These are phyloP conservation scores for Kwoniella pini DNA, from an alignment of 768 basidiomycete species.

Conservation along the genomic window DNA sequence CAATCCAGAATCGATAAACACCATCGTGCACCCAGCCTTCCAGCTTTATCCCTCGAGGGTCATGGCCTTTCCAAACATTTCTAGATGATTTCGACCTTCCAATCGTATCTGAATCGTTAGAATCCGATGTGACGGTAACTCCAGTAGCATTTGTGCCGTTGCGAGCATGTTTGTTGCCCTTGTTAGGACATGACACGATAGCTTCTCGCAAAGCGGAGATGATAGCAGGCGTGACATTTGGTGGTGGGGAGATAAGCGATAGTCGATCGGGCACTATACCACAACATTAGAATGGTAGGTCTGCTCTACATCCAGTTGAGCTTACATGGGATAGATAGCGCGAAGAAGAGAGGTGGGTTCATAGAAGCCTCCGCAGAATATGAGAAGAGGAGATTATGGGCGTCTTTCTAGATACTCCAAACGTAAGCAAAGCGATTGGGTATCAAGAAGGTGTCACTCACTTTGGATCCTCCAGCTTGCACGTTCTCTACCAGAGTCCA, in stretches of 20 bases:
- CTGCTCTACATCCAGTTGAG: not conserved
- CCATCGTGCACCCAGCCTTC: constrained; percentile 49
- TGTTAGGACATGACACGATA: constrained; percentile 22
- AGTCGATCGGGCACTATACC: constrained; percentile 44
- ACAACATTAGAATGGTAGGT: constrained; percentile 8
- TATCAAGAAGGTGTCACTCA: not conserved
- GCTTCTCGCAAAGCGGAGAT: constrained; percentile 39
- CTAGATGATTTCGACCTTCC: not conserved
- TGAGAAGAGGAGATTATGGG: constrained; percentile 42
- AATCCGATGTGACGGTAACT: not conserved
- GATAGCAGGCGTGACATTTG: constrained; percentile 40
- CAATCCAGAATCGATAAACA: constrained; percentile 45
- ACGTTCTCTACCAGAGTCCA: constrained; percentile 34
- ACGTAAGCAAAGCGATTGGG: not conserved
- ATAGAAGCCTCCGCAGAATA: constrained; percentile 22
- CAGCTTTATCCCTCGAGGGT: constrained; percentile 31
- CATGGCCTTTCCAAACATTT: constrained; percentile 18
- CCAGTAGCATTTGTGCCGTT: constrained; percentile 10
- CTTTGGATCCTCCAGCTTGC: constrained; percentile 35
- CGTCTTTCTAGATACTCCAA: constrained; percentile 22
- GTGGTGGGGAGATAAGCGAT: constrained; percentile 46
- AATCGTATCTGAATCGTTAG: not conserved
- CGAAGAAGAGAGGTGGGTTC: constrained; percentile 41
- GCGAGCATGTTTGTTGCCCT: constrained; percentile 1
- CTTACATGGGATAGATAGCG: constrained; percentile 44